phyloP scores from a whole-genome alignment of 306 rosid genomes.

The Trifolium fragiferum region DNA sequence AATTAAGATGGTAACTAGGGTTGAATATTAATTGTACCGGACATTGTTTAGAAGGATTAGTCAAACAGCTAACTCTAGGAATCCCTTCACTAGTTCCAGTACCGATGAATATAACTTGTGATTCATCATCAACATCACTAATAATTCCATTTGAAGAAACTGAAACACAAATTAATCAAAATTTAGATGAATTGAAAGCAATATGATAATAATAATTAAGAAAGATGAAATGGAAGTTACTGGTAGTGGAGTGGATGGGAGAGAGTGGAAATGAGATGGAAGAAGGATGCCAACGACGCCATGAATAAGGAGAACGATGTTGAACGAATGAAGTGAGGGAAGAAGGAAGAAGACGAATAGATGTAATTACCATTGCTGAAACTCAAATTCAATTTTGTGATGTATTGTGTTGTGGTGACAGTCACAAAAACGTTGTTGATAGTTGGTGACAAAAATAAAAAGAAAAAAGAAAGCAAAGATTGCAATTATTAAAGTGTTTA shows the following conservation, averaged over 20 bases:
- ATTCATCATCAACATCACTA: conserved; percentile 43
- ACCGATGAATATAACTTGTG: conserved; percentile 80
- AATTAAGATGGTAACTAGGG: too few relatives aligned
- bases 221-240: neutral
- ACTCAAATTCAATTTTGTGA: neutral
- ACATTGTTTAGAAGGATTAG: conserved; percentile 76
- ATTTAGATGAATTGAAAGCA: neutral
- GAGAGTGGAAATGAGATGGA: conserved; percentile 44
- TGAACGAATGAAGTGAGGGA: conserved; percentile 49
- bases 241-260: conserved; percentile 46
- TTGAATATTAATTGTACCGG: conserved; percentile 46
- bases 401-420: neutral
- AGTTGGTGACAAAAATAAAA: too few relatives aligned
- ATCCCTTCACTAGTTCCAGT: conserved; percentile 98
- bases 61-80: conserved; percentile 89
- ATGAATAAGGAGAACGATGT: conserved; percentile 44
- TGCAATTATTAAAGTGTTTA: too few relatives aligned
- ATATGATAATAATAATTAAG: conserved; percentile 28
- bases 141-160: conserved; percentile 50
- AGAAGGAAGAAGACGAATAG: conserved; percentile 61
- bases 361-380: conserved; percentile 46
- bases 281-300: conserved; percentile 41
- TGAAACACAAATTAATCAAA: conserved; percentile 40
- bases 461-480: too few relatives aligned
- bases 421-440: neutral